Conservation (phyloP, 2,329 filamentous ascomycete genomes). For the Fusarium phyllophilum region DNA sequence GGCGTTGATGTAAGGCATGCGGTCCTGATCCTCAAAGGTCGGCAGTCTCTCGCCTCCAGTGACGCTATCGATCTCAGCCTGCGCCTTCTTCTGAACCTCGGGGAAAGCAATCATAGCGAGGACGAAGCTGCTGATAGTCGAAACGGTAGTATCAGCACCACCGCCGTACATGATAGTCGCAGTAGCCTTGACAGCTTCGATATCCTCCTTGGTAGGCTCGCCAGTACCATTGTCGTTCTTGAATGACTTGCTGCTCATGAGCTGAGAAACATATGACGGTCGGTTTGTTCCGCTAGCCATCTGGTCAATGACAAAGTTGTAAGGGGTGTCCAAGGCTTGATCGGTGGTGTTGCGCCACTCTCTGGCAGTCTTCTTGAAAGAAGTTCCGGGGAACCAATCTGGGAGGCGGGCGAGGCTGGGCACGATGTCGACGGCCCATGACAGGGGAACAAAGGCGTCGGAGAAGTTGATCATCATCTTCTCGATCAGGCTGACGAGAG, state of each 20-base stretch:
- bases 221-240: slow-evolving; percentile 1
- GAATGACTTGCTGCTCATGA: slow-evolving; percentile 33
- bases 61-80: slow-evolving; percentile 43
- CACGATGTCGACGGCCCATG: slow-evolving; percentile 49
- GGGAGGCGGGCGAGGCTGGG: slow-evolving; percentile 47
- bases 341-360: slow-evolving; percentile 39
- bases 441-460: slow-evolving; percentile 42
- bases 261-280: slow-evolving; percentile 44
- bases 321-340: slow-evolving; percentile 41
- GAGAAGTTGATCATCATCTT: slow-evolving; percentile 45
- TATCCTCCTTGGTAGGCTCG: slow-evolving; percentile 26
- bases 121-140: slow-evolving; percentile 39
- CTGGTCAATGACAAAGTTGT: slow-evolving; percentile 45
- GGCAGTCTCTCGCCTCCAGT: slow-evolving; percentile 47
- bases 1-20: slow-evolving; percentile 46
- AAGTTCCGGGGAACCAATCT: slow-evolving; percentile 43
- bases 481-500: slow-evolving; percentile 45
- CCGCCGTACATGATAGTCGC: slow-evolving; percentile 45
- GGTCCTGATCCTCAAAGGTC: slow-evolving; percentile 39
- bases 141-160: slow-evolving; percentile 46
- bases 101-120: slow-evolving; percentile 42
- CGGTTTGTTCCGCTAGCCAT: slow-evolving; percentile 33
- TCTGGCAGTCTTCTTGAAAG: slow-evolving; percentile 45
- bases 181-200: slow-evolving; percentile 39
- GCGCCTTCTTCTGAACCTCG: slow-evolving; percentile 38